Evolutionary conservation across 257 asterid genomes (phyloP).

Genomic region (Salvia hispanica): DNA sequence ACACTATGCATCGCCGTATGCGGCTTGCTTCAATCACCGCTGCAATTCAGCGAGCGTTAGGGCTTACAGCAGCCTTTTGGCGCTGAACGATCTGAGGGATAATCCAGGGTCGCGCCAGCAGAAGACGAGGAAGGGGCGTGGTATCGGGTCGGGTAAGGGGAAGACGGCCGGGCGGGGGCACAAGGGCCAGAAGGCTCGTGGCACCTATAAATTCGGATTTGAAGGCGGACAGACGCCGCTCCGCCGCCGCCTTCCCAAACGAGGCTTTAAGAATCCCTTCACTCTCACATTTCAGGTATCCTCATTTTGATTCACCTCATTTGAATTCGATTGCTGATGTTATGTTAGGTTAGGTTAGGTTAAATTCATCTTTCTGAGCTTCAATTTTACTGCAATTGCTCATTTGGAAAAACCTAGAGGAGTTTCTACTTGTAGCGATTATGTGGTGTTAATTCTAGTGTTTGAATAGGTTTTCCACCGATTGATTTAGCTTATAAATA

Average conservation of each 20-base stretch:
- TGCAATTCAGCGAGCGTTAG: slow-evolving; percentile 30
- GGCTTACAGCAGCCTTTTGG: slow-evolving; percentile 65
- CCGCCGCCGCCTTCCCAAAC: slow-evolving; percentile 90
- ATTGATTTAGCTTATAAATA: not conserved
- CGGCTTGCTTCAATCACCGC: slow-evolving; percentile 18
- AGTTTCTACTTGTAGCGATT: not conserved
- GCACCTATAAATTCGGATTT: slow-evolving; percentile 81
- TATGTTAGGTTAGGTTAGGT: not conserved
- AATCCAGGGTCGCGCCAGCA: slow-evolving; percentile 76
- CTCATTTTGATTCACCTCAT: not conserved
- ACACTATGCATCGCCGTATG: slow-evolving; percentile 24
- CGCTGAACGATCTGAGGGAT: slow-evolving; percentile 83
- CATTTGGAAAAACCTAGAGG: not conserved
- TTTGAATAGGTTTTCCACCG: not conserved
- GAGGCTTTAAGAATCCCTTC: slow-evolving; percentile 88
- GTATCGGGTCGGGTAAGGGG: slow-evolving; percentile 97
- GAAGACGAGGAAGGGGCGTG: slow-evolving; percentile 92
- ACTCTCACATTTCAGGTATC: slow-evolving; percentile 85
- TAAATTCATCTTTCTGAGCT: no score
- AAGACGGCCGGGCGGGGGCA: slow-evolving; percentile 97
- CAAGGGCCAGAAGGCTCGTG: slow-evolving; percentile 95
- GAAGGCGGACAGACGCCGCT: slow-evolving; percentile 99
- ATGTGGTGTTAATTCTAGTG: not conserved
- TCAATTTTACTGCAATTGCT: not conserved
- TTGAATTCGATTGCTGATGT: not conserved